phyloP scores from a whole-genome alignment of 2,329 filamentous ascomycete genomes.

The Neopestalotiopsis sp. region DNA sequence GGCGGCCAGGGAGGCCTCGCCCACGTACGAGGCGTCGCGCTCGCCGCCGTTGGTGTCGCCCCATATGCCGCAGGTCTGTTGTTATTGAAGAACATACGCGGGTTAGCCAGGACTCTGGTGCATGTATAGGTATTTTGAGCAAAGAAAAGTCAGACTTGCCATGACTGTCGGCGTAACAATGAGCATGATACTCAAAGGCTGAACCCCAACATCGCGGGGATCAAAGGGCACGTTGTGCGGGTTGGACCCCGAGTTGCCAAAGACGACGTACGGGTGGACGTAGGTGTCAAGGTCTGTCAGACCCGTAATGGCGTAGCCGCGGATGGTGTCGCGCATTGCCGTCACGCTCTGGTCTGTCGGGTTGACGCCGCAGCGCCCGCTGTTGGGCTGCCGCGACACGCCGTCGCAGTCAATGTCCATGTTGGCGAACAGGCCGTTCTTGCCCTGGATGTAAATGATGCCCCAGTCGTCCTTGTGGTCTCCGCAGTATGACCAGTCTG shows the following conservation, averaged over 20 bases:
- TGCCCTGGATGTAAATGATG: constrained; percentile 51
- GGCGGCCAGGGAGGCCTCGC: neutral
- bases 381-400: constrained; percentile 33
- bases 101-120: too few species aligned
- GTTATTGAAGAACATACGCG: too few species aligned
- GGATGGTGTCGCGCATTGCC: constrained; percentile 46
- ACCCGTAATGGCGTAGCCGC: constrained; percentile 39
- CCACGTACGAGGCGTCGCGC: constrained; percentile 12
- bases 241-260: constrained; percentile 52
- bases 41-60: constrained; percentile 18
- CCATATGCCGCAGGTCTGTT: constrained; percentile 15
- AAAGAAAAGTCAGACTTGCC: neutral
- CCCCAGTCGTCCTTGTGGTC: constrained; percentile 41
- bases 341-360: constrained; percentile 36
- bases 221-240: constrained; percentile 44
- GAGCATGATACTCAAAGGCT: constrained; percentile 58
- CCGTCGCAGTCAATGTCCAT: constrained; percentile 63
- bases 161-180: constrained; percentile 36
- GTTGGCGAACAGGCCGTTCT: constrained; percentile 49
- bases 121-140: too few species aligned
- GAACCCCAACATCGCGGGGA: constrained; percentile 46
- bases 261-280: constrained; percentile 59
- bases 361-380: constrained; percentile 29
- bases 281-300: constrained; percentile 54
- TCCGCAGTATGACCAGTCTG: constrained; percentile 47